Base-by-base conservation (phyloP, 202 grass and related monocot genomes). In the Hordeum pubiflorum region DNA sequence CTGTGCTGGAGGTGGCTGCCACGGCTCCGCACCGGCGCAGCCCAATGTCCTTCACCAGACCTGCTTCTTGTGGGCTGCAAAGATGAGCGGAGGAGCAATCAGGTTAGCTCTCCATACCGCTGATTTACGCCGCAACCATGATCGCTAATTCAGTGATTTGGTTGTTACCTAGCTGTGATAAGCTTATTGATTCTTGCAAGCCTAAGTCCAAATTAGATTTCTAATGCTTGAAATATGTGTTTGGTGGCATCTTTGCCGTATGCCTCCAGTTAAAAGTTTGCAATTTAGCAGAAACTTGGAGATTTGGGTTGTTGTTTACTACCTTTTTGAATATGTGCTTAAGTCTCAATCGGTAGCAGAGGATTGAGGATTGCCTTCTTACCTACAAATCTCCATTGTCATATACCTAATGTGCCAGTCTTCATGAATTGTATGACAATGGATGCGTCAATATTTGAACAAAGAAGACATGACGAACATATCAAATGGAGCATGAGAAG, bases 51-150 rank as follows among this genome's bases (percentile, higher is more conserved):
- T 48, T 39, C 10, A 14, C 58, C 58, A 0, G 48, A 71, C 58
- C 18, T 79, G 66, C 74, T 78, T 83, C 58, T 33, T 65, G 7
- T 7, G 4, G 36, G 24, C 46, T 13, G 15, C 67, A 4, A 20
- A 20, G 38, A 74, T 27, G 21, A 73, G 20, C 26, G 10, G 7
- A 27, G 26, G 65, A 20, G 41, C 20, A 17, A 17, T 74, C 66
- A 65, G 80, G 85, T 87, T 56, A 83, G 58, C 7, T 64, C 72
- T 69, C 22, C 31, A 27, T 24, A 10, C 5, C 7, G 2, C 77
- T 55, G 41, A n/a, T 58, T 29, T 7, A 26, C 4, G 36, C n/a
- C n/a, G 0, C 21, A 3, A 33, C 13, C 10, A 58, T 18, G n/a
- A 11, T n/a, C 2, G 23, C 23, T 22, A 17, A 15, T 78, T 44